These are phyloP conservation scores for Miamiensis avidus DNA, from an alignment of 169 alveolate species.

Conservation along the genomic window DNA sequence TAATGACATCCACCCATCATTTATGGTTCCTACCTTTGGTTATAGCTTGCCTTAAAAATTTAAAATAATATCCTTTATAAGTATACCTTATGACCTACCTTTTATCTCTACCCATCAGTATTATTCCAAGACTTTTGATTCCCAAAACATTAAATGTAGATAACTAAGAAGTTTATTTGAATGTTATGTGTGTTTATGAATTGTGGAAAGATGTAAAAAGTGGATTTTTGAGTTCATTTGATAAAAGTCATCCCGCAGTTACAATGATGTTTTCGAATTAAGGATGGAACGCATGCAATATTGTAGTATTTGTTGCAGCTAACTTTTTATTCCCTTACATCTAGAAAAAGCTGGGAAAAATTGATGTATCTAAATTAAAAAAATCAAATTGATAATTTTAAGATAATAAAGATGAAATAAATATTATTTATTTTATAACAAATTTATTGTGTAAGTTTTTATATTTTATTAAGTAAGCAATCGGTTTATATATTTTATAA, in stretches of 20 bases:
- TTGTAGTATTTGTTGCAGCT: background rate
- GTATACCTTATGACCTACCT: conserved; percentile 25
- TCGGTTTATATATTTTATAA: too few species aligned
- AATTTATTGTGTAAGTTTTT: too few species aligned
- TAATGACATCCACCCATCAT: conserved; percentile 50
- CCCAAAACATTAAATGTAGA: conserved; percentile 18
- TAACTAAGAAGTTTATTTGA: conserved; percentile 35
- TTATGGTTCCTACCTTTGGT: conserved; percentile 42
- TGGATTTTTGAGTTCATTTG: background rate
- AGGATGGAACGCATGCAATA: background rate
- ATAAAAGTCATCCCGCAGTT: background rate
- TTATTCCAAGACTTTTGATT: conserved; percentile 22
- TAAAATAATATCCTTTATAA: conserved; percentile 18
- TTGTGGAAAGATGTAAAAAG: conserved; percentile 46
- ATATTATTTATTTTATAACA: too few species aligned
- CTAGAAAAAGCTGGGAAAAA: too few species aligned
- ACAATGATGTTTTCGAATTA: background rate
- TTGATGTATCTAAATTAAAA: too few species aligned
- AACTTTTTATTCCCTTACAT: background rate
- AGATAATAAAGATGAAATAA: too few species aligned
- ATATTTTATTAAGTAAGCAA: too few species aligned
- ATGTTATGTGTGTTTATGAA: conserved; percentile 31
- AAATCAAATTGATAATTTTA: too few species aligned
- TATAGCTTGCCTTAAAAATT: conserved; percentile 17
- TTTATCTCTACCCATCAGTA: conserved; percentile 6